Evolutionary conservation across 2,329 filamentous ascomycete species (phyloP), one percentile per base, ranked within the genome.

Genomic region (Gnomoniopsis sp.): DNA sequence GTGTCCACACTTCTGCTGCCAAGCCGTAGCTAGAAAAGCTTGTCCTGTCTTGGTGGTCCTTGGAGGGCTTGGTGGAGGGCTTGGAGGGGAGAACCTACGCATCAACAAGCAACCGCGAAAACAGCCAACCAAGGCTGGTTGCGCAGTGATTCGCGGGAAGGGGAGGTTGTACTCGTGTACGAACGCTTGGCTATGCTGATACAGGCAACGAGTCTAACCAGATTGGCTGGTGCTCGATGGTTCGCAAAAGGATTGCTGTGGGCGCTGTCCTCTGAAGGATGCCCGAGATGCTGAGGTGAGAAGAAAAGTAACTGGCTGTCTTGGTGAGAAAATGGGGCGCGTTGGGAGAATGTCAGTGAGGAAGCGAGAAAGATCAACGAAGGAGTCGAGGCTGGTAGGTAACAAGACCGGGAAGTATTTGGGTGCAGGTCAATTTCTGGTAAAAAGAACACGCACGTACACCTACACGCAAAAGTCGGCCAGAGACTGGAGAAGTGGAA

Each of bases 21-120:
- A 47, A 53, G 51, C 38, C 4, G 15, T 15, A 26, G 34, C n/a
- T n/a, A 50, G 23, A 50, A 49, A 55, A 48, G 54, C 58, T 58
- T 53, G 26, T 55, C 17, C 19, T 38, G 36, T 49, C 38, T 54
- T 49, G 26, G 44, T 47, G 44, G 3, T 23, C 3, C 19, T n/a
- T 47, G 15, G 10, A 3, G n/a, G 41, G 41, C 3, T n/a, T 19
- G n/a, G 8, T 19, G n/a, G 10, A 3, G n/a, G 41, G 41, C 3
- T n/a, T 19, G n/a, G 8, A 19, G n/a, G n/a, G n/a, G n/a, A 36
- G 33, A 36, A 62, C 60, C 57, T 57, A 62, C 60, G 60, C 60
- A 62, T 62, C 34, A 59, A 61, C 41, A 49, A 51, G 55, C 46
- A 48, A 22, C 46, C 52, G 48, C 52, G 44, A 30, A 38, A 36